Evolutionary conservation across 177 flowering plant genomes (phyloP).

Genomic region (Vitis hybrid): DNA sequence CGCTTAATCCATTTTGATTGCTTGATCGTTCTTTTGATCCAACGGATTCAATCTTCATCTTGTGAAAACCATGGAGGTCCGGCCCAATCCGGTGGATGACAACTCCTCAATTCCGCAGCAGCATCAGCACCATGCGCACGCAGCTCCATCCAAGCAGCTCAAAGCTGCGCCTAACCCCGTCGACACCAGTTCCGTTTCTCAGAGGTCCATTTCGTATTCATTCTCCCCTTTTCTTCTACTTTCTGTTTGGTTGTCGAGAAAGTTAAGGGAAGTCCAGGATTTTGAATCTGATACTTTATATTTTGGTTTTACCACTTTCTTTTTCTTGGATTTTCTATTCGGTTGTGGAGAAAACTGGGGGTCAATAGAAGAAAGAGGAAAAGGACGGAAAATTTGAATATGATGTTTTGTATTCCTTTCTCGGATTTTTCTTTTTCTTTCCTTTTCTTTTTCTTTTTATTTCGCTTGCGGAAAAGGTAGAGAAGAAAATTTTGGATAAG

Average conservation of each 20-base stretch:
- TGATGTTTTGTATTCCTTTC: background rate
- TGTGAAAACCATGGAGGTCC: conserved; percentile 26
- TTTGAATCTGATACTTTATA: background rate
- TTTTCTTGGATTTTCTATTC: background rate
- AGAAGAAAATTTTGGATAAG: too few relatives aligned
- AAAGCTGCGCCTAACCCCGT: conserved; percentile 36
- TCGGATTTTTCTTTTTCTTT: background rate
- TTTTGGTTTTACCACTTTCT: background rate
- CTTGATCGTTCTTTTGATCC: too few relatives aligned
- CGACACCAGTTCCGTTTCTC: conserved; percentile 57
- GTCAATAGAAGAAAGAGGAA: too few relatives aligned
- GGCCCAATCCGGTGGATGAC: conserved; percentile 29
- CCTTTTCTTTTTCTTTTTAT: background rate
- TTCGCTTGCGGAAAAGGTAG: background rate
- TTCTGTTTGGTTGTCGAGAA: conserved; percentile 6
- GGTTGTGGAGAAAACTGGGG: too few relatives aligned
- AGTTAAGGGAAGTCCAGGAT: background rate
- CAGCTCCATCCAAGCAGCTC: conserved; percentile 40
- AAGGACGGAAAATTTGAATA: too few relatives aligned
- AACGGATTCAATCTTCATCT: background rate
- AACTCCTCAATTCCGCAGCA: conserved; percentile 26
- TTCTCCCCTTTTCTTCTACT: background rate
- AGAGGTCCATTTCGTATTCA: conserved; percentile 30
- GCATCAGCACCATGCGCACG: conserved; percentile 15
- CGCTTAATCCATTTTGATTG: too few relatives aligned